Evolutionary conservation across 768 basidiomycete species (phyloP).

Genomic region (Fomitopsis serialis): DNA sequence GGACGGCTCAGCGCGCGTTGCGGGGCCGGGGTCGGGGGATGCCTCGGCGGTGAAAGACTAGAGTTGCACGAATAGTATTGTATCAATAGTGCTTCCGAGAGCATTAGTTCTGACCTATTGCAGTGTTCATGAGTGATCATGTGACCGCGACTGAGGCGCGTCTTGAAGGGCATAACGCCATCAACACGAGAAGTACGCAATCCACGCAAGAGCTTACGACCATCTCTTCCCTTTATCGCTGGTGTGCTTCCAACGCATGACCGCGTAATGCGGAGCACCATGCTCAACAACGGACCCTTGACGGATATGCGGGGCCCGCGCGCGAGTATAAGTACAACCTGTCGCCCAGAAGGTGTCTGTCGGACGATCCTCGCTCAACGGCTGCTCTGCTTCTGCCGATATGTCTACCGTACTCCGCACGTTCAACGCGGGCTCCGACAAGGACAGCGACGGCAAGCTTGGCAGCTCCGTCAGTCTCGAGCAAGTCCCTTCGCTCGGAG

Average conservation of each 20-base stretch:
- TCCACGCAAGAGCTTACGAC: constrained; percentile 11
- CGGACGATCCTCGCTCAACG: not conserved
- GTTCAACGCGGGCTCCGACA: constrained; percentile 4
- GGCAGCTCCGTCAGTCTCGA: constrained; percentile 13
- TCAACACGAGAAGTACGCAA: constrained; percentile 19
- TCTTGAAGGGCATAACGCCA: constrained; percentile 18
- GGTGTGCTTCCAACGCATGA: not conserved
- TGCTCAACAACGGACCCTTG: no score
- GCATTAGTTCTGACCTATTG: not conserved
- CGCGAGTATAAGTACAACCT: no score
- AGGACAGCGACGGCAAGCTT: constrained; percentile 7
- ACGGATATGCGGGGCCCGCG: no score
- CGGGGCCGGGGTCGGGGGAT: constrained; percentile 85
- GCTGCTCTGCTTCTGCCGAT: not conserved
- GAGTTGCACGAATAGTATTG: constrained; percentile 15
- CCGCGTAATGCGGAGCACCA: no score
- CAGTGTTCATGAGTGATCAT: not conserved
- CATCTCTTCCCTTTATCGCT: not conserved
- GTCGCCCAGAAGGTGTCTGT: not conserved
- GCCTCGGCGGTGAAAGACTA: constrained; percentile 51
- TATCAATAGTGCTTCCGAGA: constrained; percentile 18
- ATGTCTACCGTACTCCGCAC: constrained; percentile 14
- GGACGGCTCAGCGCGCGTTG: constrained; percentile 80
- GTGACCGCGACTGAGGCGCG: constrained; percentile 3
- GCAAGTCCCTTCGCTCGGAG: constrained; percentile 16